Conservation (phyloP, 108 stramenopile species). For the Pinguiococcus pyrenoidosus region DNA sequence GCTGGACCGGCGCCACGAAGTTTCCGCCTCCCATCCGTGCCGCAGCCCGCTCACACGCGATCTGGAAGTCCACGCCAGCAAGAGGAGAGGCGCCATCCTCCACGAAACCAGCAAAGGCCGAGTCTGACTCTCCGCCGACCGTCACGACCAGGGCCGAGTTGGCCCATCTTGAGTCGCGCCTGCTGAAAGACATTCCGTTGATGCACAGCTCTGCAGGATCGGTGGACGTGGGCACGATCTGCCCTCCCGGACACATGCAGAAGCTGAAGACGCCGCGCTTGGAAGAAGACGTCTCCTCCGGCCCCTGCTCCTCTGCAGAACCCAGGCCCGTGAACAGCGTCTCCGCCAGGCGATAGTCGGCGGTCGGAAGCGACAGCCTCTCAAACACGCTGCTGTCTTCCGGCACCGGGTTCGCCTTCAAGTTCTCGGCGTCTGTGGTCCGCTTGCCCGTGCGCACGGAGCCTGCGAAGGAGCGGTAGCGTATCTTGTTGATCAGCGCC, state of each 20-base stretch:
- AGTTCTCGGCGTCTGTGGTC: slow-evolving; percentile 50
- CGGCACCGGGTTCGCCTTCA: background rate
- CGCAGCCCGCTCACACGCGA: slow-evolving; percentile 53
- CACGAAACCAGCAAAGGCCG: slow-evolving; percentile 54
- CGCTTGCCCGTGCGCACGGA: slow-evolving; percentile 38
- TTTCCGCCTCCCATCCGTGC: slow-evolving; percentile 57
- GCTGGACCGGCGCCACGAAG: slow-evolving; percentile 71
- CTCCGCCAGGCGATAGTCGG: slow-evolving; percentile 72
- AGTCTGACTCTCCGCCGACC: slow-evolving; percentile 51
- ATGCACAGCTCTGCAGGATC: slow-evolving; percentile 66
- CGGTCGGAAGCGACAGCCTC: slow-evolving; percentile 48
- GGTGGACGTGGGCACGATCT: slow-evolving; percentile 78
- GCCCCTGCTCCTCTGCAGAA: background rate
- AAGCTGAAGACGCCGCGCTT: slow-evolving; percentile 36
- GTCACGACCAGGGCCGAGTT: slow-evolving; percentile 84
- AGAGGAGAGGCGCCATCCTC: slow-evolving; percentile 37
- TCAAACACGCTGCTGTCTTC: background rate
- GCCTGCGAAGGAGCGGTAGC: slow-evolving; percentile 53
- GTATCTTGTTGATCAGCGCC: slow-evolving; percentile 59
- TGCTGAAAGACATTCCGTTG: slow-evolving; percentile 88
- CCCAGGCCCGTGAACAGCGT: slow-evolving; percentile 16
- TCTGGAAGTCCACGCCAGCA: slow-evolving; percentile 7
- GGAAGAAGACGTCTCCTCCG: background rate
- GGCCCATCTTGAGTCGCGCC: slow-evolving; percentile 68
- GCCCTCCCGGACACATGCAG: slow-evolving; percentile 68